Percentiles rank a stretch among this genome's conserved stretches.
These are phyloP conservation scores for Phaeosphaeria sp. DNA, from an alignment of 2,329 filamentous ascomycete genomes.

Conservation along the genomic window DNA sequence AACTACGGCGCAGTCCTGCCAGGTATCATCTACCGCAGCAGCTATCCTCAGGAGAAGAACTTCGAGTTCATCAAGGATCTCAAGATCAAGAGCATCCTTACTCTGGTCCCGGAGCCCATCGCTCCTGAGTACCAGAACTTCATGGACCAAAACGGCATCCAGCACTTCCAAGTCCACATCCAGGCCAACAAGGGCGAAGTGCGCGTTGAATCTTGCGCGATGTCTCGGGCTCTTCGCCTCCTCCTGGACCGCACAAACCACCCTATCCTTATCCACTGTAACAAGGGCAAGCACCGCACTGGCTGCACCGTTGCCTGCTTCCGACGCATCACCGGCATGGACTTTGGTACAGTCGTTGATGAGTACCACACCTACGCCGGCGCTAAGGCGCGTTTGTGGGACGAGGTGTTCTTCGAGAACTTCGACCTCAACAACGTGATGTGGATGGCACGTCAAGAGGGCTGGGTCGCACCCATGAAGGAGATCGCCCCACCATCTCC, in stretches of 20 bases:
- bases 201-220: constrained; percentile 53
- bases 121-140: constrained; percentile 64
- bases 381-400: constrained; percentile 57
- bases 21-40: constrained; percentile 79
- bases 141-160: constrained; percentile 70
- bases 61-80: constrained; percentile 73
- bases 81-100: constrained; percentile 79
- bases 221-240: constrained; percentile 74
- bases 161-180: constrained; percentile 78
- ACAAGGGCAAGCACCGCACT: constrained; percentile 91
- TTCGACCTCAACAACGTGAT: constrained; percentile 53
- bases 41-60: constrained; percentile 76
- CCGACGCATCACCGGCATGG: constrained; percentile 73
- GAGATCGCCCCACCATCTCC: constrained; percentile 30
- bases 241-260: constrained; percentile 77
- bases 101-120: constrained; percentile 58
- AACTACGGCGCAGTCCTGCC: constrained; percentile 81
- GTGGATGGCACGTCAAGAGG: constrained; percentile 45
- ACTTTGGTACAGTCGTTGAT: constrained; percentile 65
- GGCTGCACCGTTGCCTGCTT: constrained; percentile 86
- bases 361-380: constrained; percentile 74
- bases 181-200: constrained; percentile 82
- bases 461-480: constrained; percentile 30
- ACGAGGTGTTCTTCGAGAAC: constrained; percentile 54
- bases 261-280: constrained; percentile 88